Conservation (phyloP, 2,329 filamentous ascomycete species). For the Diaporthe longicolla region DNA sequence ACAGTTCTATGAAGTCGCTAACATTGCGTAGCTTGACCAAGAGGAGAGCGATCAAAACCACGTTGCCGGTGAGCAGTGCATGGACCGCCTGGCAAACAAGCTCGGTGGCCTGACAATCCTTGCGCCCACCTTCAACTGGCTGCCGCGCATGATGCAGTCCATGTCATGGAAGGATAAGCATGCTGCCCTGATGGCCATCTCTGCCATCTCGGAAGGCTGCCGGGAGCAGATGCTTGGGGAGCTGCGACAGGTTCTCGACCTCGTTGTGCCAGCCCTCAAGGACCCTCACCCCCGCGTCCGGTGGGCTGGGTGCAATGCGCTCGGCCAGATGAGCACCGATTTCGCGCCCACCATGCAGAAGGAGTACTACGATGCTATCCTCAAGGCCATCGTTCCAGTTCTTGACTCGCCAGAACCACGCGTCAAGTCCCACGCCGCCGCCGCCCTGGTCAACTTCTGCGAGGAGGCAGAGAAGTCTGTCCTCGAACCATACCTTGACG, state of each 20-base stretch:
- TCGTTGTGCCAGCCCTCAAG: constrained; percentile 92
- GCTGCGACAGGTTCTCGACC: constrained; percentile 90
- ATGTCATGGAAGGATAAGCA: constrained; percentile 95
- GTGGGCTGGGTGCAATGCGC: constrained; percentile 97
- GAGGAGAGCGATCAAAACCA: constrained; percentile 98
- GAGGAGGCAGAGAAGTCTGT: constrained; percentile 96
- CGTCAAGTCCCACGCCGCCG: constrained; percentile 96
- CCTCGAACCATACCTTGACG: constrained; percentile 92
- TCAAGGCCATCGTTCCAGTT: constrained; percentile 93
- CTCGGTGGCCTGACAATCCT: constrained; percentile 94
- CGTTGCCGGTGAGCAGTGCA: constrained; percentile 96
- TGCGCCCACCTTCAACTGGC: constrained; percentile 94
- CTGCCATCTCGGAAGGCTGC: constrained; percentile 97
- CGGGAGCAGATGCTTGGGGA: constrained; percentile 96
- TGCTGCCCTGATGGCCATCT: constrained; percentile 98
- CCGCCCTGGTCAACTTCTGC: constrained; percentile 98
- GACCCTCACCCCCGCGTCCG: constrained; percentile 94
- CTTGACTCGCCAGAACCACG: constrained; percentile 90
- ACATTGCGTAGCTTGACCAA: constrained; percentile 78
- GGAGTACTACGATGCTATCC: constrained; percentile 89
- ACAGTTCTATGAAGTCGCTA: constrained; percentile 40
- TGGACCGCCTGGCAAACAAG: constrained; percentile 98
- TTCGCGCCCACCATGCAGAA: constrained; percentile 98
- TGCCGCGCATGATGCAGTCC: constrained; percentile 97
- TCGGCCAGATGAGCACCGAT: constrained; percentile 99